Conservation (phyloP, 441 rosid species). For the Arabidopsis hybrid region DNA sequence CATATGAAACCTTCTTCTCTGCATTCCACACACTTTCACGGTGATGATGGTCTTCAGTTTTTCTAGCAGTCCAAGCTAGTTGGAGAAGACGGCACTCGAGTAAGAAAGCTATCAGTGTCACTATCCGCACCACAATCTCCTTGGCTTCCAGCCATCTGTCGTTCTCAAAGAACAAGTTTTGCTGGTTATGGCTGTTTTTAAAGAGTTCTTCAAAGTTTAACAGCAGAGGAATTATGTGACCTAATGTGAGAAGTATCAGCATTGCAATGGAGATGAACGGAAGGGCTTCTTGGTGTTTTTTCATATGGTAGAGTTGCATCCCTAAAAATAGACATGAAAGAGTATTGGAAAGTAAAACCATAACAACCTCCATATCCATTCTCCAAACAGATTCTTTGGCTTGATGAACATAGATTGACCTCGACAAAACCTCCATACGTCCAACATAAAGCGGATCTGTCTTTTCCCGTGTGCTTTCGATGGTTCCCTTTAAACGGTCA, state of each 20-base stretch:
- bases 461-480: conserved; percentile 67
- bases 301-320: conserved; percentile 80
- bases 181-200: conserved; percentile 49
- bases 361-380: conserved; percentile 84
- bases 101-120: conserved; percentile 87
- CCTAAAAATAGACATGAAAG: conserved; percentile 77
- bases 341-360: conserved; percentile 79
- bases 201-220: conserved; percentile 86
- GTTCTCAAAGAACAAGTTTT: conserved; percentile 64
- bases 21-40: conserved; percentile 57
- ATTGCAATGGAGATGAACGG: conserved; percentile 75
- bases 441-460: conserved; percentile 71
- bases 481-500: conserved; percentile 66
- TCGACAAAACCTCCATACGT: conserved; percentile 65
- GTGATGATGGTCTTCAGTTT: conserved; percentile 40
- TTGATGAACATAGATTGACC: conserved; percentile 61
- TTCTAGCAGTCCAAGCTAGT: conserved; percentile 75
- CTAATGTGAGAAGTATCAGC: conserved; percentile 71
- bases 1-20: conserved; percentile 68
- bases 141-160: conserved; percentile 91
- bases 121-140: conserved; percentile 81
- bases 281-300: conserved; percentile 68
- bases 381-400: conserved; percentile 87
- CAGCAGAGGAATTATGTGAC: conserved; percentile 83
- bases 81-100: conserved; percentile 83